A percentile compares a stretch with the other conserved stretches of the same genome.
These are phyloP conservation scores for Brettanomyces sp. DNA, from an alignment of 805 yeast species.

Conservation along the genomic window DNA sequence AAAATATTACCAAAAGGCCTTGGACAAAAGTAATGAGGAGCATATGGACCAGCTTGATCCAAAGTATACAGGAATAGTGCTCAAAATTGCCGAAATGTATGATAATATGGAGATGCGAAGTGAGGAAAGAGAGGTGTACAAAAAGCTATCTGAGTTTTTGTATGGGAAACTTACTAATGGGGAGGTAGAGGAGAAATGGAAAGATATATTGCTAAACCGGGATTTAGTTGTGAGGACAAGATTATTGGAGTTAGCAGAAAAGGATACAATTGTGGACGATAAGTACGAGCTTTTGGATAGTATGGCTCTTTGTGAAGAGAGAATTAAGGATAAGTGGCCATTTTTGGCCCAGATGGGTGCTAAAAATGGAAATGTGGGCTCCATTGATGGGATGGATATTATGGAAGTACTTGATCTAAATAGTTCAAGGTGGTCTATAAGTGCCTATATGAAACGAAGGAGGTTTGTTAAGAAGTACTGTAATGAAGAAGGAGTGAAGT, in stretches of 20 bases:
- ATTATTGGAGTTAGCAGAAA: conserved; percentile 14
- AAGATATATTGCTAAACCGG: conserved; percentile 20
- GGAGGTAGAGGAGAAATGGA: conserved; percentile 10
- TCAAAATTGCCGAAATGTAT: conserved; percentile 81
- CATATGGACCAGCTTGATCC: conserved; percentile 53
- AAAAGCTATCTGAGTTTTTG: conserved; percentile 17
- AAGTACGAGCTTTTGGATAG: conserved; percentile 20
- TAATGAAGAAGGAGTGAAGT: conserved; percentile 8
- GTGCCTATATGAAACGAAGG: conserved; percentile 6
- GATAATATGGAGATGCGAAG: conserved; percentile 54
- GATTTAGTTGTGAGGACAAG: conserved; percentile 21
- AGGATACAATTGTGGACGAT: conserved; percentile 4
- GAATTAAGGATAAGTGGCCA: conserved; percentile 11
- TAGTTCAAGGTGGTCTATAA: neutral
- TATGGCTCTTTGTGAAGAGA: conserved; percentile 18
- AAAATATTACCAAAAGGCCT: conserved; percentile 63
- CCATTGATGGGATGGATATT: conserved; percentile 3
- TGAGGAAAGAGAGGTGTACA: conserved; percentile 54
- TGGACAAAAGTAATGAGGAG: conserved; percentile 48
- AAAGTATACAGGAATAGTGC: conserved; percentile 84
- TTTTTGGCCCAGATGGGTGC: conserved; percentile 4
- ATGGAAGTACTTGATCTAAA: conserved; percentile 14
- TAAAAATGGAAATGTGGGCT: neutral
- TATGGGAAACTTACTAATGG: conserved; percentile 19
- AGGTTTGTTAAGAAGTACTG: conserved; percentile 16